phyloP scores from a whole-genome alignment of 352 stramenopile species.

The Aphanomyces cochlioides region DNA sequence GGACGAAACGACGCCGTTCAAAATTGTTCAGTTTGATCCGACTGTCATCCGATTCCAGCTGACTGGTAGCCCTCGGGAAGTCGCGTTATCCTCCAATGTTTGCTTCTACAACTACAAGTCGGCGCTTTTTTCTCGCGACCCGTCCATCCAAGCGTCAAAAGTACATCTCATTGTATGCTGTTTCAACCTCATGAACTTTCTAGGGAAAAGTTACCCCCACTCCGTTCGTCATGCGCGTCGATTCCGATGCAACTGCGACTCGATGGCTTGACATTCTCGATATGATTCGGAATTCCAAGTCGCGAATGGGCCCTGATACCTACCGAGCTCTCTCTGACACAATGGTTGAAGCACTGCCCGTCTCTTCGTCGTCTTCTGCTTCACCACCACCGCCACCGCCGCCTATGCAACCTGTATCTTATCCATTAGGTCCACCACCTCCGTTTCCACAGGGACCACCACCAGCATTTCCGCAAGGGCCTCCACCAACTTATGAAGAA shows the following conservation, averaged over 20 bases:
- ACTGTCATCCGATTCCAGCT: neutral
- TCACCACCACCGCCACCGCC: neutral
- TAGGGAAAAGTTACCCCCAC: neutral
- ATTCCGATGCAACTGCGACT: neutral
- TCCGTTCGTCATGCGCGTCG: conserved; percentile 4
- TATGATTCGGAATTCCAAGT: neutral
- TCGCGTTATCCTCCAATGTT: neutral
- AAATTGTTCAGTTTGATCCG: conserved; percentile 18
- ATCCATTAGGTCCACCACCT: neutral
- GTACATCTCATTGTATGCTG: neutral
- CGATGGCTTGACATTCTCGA: neutral
- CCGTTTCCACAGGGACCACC: neutral
- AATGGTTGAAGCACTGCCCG: neutral
- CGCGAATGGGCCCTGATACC: conserved; percentile 3
- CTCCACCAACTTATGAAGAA: conserved; percentile 9
- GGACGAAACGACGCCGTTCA: conserved; percentile 5
- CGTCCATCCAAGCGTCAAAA: neutral
- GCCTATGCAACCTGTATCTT: neutral
- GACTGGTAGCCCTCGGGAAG: neutral
- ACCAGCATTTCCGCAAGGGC: neutral
- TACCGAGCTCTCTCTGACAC: neutral
- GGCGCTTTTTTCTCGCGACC: neutral
- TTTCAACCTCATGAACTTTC: neutral
- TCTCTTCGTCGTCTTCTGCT: neutral
- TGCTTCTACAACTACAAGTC: neutral